Conservation (phyloP, 2,329 filamentous ascomycete species). For the Podosphaera aphanis region DNA sequence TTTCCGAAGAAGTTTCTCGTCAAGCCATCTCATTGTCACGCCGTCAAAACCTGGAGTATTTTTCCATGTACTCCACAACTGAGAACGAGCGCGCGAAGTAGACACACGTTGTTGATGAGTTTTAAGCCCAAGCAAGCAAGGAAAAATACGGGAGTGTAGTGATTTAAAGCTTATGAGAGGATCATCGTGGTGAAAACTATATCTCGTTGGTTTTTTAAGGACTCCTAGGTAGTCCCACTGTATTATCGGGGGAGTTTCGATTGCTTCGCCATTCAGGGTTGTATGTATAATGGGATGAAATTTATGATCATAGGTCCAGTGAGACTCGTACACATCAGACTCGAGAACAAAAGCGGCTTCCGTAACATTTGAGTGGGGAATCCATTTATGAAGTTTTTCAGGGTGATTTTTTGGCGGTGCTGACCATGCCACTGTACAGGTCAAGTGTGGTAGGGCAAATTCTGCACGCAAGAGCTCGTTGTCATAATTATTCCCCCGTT, state of each 20-base stretch:
- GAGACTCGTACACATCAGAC: constrained; percentile 26
- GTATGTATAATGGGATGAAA: constrained; percentile 24
- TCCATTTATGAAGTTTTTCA: constrained; percentile 28
- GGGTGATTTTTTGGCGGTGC: constrained; percentile 25
- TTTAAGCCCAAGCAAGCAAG: constrained; percentile 18
- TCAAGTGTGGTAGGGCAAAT: constrained; percentile 28
- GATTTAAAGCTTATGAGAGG: constrained; percentile 24
- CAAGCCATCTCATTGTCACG: constrained; percentile 23
- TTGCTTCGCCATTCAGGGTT: constrained; percentile 24
- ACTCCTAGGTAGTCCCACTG: constrained; percentile 22
- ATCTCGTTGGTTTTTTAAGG: constrained; percentile 20
- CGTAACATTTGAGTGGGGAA: constrained; percentile 28
- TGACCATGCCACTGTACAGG: constrained; percentile 29
- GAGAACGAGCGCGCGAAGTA: constrained; percentile 21
- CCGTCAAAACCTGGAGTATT: constrained; percentile 21
- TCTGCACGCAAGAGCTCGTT: constrained; percentile 32
- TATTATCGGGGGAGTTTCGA: constrained; percentile 31
- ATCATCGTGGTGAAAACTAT: constrained; percentile 25
- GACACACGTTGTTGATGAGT: constrained; percentile 19
- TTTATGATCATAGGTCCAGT: constrained; percentile 25
- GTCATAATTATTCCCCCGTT: constrained; percentile 27
- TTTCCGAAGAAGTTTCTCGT: constrained; percentile 21
- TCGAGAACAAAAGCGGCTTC: constrained; percentile 30
- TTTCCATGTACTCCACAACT: constrained; percentile 25
- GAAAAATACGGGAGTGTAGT: constrained; percentile 10